These are phyloP conservation scores for Penicillium sp. DNA, from an alignment of 2,329 filamentous ascomycete genomes.

Conservation along the genomic window DNA sequence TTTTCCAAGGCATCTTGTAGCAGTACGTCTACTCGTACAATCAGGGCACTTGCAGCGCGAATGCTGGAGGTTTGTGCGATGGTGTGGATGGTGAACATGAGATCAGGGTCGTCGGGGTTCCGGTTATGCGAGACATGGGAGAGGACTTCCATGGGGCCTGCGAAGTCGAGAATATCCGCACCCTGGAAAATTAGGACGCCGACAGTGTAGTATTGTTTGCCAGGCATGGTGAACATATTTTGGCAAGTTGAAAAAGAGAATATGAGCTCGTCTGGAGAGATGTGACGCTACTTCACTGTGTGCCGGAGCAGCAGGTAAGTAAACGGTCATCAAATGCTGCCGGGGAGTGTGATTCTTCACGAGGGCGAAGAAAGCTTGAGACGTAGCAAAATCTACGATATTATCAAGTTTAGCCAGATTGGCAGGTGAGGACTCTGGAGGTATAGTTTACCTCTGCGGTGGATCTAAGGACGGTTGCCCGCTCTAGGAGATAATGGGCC, in stretches of 20 bases:
- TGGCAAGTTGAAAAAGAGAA: too few relatives aligned
- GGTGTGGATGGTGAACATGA: conserved; percentile 37
- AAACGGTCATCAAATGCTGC: background rate
- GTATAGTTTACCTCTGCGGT: conserved; percentile 11
- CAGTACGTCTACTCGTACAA: conserved; percentile 34
- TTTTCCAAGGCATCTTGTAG: conserved; percentile 31
- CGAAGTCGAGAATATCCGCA: conserved; percentile 47
- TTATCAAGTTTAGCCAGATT: background rate
- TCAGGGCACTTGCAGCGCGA: conserved; percentile 29
- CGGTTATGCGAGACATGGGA: conserved; percentile 31
- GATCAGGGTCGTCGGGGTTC: conserved; percentile 28
- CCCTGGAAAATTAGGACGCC: conserved; percentile 42
- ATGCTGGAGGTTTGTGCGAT: conserved; percentile 34
- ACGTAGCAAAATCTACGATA: background rate
- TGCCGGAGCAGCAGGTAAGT: background rate
- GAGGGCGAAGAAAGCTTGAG: background rate
- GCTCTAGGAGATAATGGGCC: conserved; percentile 1
- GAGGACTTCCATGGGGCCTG: conserved; percentile 43
- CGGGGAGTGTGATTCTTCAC: background rate
- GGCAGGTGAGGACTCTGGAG: background rate
- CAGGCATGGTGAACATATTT: conserved; percentile 13
- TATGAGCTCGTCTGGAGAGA: background rate
- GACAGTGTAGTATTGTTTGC: conserved; percentile 35
- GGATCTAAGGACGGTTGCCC: conserved; percentile 13
- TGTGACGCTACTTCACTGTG: background rate